Percentiles rank a stretch among this genome's conserved stretches.
Evolutionary conservation across 768 basidiomycete genomes (phyloP).

Genomic region (Rhodotorula kratochvilovae): DNA sequence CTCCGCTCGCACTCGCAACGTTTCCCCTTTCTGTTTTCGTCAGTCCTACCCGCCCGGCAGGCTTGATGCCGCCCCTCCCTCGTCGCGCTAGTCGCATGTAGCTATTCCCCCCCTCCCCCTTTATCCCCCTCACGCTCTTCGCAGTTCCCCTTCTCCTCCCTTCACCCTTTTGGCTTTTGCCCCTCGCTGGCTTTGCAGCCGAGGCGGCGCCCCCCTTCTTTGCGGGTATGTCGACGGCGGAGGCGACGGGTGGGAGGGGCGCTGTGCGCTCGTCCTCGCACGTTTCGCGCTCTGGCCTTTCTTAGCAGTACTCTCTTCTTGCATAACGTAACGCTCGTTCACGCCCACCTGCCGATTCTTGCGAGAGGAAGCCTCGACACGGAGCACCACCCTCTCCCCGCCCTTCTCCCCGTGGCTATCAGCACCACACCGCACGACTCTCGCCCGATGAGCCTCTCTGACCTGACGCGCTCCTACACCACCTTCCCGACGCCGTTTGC

Average conservation of each 20-base stretch:
- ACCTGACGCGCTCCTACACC: constrained; percentile 14
- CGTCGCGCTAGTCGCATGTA: neutral
- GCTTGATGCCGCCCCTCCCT: neutral
- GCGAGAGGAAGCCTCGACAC: neutral
- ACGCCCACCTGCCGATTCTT: no score
- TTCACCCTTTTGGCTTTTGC: neutral
- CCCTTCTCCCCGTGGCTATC: neutral
- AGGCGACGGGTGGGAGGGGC: no score
- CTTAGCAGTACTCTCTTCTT: no score
- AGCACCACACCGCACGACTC: neutral
- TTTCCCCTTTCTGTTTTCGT: neutral
- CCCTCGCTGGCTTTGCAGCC: neutral
- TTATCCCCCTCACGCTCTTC: neutral
- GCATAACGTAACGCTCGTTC: no score
- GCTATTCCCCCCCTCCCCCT: neutral
- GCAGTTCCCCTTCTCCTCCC: neutral
- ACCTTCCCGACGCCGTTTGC: constrained; percentile 4
- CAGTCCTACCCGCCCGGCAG: neutral
- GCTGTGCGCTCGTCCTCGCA: no score
- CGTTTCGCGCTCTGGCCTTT: no score
- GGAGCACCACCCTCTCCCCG: neutral
- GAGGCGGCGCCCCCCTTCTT: neutral
- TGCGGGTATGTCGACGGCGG: neutral
- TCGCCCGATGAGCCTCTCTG: constrained; percentile 7
- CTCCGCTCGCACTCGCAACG: neutral